phyloP scores from a whole-genome alignment of 345 rosid species.

The Pseudoturritis turrita region DNA sequence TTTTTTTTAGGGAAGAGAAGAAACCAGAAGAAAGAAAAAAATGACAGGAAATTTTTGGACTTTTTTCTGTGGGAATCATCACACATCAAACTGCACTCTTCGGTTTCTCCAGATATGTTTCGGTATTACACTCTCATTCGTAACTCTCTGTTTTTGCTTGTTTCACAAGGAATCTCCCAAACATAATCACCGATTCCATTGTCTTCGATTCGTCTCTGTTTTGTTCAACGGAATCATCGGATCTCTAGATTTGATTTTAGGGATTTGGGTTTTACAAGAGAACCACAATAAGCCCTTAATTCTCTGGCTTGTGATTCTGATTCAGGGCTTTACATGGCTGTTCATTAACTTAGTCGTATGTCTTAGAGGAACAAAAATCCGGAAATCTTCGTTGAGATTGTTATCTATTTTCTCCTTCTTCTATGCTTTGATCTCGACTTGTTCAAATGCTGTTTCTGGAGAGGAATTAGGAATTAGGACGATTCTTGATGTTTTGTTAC shows the following conservation, averaged over 20 bases:
- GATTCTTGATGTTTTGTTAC: slow-evolving; percentile 46
- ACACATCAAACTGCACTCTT: slow-evolving; percentile 49
- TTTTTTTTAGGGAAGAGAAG: not conserved
- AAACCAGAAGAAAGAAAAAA: not conserved
- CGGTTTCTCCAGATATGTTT: slow-evolving; percentile 47
- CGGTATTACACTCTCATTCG: slow-evolving; percentile 43
- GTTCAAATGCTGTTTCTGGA: slow-evolving; percentile 32
- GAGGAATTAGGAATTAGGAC: slow-evolving; percentile 19
- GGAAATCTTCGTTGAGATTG: slow-evolving; percentile 36
- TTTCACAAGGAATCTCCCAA: slow-evolving; percentile 38
- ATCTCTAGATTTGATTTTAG: slow-evolving; percentile 45
- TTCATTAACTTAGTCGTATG: slow-evolving; percentile 46
- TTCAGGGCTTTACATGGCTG: slow-evolving; percentile 71
- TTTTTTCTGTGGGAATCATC: slow-evolving; percentile 52
- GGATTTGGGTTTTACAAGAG: slow-evolving; percentile 59
- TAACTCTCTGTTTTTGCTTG: slow-evolving; percentile 40
- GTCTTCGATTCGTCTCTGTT: slow-evolving; percentile 45
- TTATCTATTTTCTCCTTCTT: slow-evolving; percentile 52
- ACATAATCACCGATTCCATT: slow-evolving; percentile 14
- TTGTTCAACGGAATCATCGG: slow-evolving; percentile 61
- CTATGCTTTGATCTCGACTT: slow-evolving; percentile 39
- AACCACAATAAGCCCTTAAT: slow-evolving; percentile 44
- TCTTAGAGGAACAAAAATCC: slow-evolving; percentile 35
- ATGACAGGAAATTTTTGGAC: slow-evolving; percentile 49
- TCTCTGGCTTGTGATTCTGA: slow-evolving; percentile 44